Conservation (phyloP, 2,329 filamentous ascomycete species). For the Diaporthe capsici region DNA sequence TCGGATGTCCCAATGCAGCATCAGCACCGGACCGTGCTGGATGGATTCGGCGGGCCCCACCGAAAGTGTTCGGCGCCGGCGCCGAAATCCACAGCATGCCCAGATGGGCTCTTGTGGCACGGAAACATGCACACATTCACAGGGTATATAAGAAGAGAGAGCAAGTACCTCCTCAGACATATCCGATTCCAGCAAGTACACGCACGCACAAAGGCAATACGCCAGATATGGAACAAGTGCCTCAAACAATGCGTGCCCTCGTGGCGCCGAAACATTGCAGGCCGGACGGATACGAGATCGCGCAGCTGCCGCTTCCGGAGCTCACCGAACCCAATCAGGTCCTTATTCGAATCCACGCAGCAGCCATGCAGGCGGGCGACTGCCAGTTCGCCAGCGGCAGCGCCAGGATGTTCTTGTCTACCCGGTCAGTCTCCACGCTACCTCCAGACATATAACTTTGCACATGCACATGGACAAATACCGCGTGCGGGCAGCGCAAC, state of each 20-base stretch:
- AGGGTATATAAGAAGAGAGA: not conserved
- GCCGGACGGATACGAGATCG: slow-evolving; percentile 56
- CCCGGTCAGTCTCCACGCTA: slow-evolving; percentile 46
- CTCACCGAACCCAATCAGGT: slow-evolving; percentile 60
- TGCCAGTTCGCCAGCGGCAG: slow-evolving; percentile 49
- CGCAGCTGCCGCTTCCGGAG: slow-evolving; percentile 59
- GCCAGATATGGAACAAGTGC: slow-evolving; percentile 20
- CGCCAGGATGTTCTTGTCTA: slow-evolving; percentile 46
- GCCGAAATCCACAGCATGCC: not conserved
- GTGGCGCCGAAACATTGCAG: slow-evolving; percentile 56
- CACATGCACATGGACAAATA: slow-evolving; percentile 43
- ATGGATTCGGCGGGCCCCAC: slow-evolving; percentile 21
- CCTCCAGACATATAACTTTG: not conserved
- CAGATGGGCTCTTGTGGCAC: not conserved
- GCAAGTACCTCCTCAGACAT: not conserved
- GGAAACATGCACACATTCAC: not conserved
- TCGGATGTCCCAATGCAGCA: not conserved
- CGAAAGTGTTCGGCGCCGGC: slow-evolving; percentile 34
- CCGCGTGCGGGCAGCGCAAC: slow-evolving; percentile 19
- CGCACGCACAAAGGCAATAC: too few relatives aligned
- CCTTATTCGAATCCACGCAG: slow-evolving; percentile 57
- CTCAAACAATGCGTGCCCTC: slow-evolving; percentile 53
- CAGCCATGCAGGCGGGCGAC: slow-evolving; percentile 54
- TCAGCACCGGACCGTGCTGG: not conserved
- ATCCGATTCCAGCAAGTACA: too few relatives aligned